phyloP scores from a whole-genome alignment of 2,329 filamentous ascomycete species.

The Leptodontidium sp. region DNA sequence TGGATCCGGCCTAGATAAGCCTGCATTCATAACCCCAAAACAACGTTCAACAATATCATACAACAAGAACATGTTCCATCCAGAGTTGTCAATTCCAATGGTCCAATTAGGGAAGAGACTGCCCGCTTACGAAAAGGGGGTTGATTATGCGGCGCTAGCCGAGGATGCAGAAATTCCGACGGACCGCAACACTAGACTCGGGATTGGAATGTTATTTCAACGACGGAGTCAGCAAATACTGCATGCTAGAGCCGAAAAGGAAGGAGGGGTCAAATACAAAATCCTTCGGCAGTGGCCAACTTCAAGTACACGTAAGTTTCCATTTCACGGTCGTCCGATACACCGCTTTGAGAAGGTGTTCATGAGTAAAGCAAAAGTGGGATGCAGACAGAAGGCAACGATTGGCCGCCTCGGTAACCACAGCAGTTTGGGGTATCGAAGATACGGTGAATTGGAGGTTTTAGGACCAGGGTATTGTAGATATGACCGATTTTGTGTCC shows the following conservation, averaged over 20 bases:
- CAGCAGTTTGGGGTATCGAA: neutral
- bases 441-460: neutral
- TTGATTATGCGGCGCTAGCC: neutral
- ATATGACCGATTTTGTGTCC: neutral
- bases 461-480: neutral
- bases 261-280: neutral
- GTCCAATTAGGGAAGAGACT: neutral
- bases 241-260: neutral
- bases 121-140: neutral
- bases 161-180: neutral
- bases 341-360: slow-evolving; percentile 8
- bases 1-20: neutral
- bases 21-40: too few relatives aligned
- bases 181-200: neutral
- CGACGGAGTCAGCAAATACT: neutral
- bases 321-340: neutral
- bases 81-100: neutral
- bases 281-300: neutral
- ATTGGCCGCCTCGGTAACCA: slow-evolving; percentile 6
- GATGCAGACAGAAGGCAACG: neutral
- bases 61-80: too few relatives aligned
- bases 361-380: neutral
- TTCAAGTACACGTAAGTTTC: neutral
- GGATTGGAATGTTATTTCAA: slow-evolving; percentile 2
- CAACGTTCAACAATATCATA: too few relatives aligned